Conservation (phyloP, 1,284 basidiomycete species). For the Pholiota adiposa region DNA sequence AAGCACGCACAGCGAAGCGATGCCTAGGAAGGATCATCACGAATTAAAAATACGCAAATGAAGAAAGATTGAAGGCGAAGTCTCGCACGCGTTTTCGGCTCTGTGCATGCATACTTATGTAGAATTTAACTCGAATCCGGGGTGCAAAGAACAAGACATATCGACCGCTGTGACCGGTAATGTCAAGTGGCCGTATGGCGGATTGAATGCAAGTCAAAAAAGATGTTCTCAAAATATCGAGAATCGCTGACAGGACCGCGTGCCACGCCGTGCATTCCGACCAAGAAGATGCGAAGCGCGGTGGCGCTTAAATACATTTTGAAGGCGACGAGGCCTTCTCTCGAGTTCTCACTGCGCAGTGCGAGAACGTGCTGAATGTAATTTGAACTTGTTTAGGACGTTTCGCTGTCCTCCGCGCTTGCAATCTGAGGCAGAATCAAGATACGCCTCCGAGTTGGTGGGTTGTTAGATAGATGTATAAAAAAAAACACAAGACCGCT, state of each 20-base stretch:
- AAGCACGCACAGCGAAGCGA: too few species aligned
- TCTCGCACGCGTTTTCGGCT: background rate
- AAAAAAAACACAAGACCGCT: background rate
- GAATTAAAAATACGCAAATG: too few species aligned
- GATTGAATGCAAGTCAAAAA: background rate
- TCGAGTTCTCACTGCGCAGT: background rate
- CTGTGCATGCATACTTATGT: background rate
- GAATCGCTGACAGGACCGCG: background rate
- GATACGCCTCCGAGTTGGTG: background rate
- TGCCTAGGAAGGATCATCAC: too few species aligned
- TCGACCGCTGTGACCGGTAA: background rate
- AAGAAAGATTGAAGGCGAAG: too few species aligned
- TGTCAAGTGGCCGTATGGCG: background rate
- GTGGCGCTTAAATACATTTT: background rate
- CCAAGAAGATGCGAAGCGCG: background rate
- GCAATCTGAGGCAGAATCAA: background rate
- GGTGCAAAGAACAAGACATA: background rate
- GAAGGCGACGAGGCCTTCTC: too few species aligned
- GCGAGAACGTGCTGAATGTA: background rate
- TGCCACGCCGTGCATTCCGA: background rate
- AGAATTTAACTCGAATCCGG: background rate
- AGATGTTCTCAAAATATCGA: background rate
- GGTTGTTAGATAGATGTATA: background rate
- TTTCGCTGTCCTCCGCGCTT: too few species aligned
- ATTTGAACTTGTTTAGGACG: background rate